Base-by-base conservation (phyloP, 176 grass and related monocot genomes). In the Musa troglodytarum region DNA sequence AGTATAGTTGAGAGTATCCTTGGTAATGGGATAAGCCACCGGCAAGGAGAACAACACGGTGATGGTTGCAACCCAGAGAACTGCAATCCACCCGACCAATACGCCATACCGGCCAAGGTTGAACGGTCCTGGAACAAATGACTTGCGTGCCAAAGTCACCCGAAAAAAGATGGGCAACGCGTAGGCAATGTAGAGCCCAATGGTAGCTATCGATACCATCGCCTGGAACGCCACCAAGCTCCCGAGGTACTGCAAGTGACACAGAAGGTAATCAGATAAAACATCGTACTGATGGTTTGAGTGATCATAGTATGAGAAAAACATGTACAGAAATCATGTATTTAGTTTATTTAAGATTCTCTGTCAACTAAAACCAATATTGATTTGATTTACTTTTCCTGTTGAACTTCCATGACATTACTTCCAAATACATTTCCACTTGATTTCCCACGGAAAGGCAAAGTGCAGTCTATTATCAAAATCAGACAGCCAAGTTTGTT, bases 191-290 rank as follows among this genome's bases (percentile, higher is more conserved):
- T 98, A 98, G 13, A 98, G 88, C 23, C 95, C 88, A 50, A 93
- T 93, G 1, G 90, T 98, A 2, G 95, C 90, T 74, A 98, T 93
- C 16, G 95, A 98, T 69, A 98, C 90, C 95, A 98, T 98, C 26
- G 95, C 95, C 82, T 93, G 95, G 86, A 98, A 98, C 54, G 95
- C 95, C 64, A 98, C 95, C 22, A 89, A 67, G 70, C 95, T 98
- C 25, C 88, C 88, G 52, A 98, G 84, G 25, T 82, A 91, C 94
- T 97, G 93, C 79, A 76, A 71, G 50, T 43, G 34, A 43, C 34
- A 62, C 55, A 15, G 11, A 43, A 43, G 34, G 34, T 43, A 43
- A 4, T 43, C 4, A 43, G 4, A 43, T 43, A 43, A 43, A 34
- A 6, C 34, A 34, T 34, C 34, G 3, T 5, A 5, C 3, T 34